Evolutionary conservation across 306 rosid genomes (phyloP).

Genomic region (Glycine latifolia): DNA sequence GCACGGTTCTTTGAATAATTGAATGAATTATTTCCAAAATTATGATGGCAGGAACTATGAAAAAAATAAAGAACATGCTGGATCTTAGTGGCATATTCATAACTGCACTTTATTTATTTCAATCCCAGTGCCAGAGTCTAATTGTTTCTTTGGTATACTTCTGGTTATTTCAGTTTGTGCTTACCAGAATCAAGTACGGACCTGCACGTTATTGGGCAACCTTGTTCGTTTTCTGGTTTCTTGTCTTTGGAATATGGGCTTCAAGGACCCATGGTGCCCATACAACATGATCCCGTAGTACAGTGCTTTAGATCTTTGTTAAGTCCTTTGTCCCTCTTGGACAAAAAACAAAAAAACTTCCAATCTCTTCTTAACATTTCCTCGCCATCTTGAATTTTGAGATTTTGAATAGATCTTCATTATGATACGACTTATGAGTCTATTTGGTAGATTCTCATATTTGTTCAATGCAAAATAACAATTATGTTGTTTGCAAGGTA

Average conservation of each 20-base stretch:
- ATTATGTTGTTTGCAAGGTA: slow-evolving; percentile 39
- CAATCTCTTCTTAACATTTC: slow-evolving; percentile 16
- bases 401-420: slow-evolving; percentile 43
- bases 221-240: slow-evolving; percentile 97
- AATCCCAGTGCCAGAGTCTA: slow-evolving; percentile 30
- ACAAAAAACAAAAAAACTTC: not conserved
- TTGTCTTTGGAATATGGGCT: slow-evolving; percentile 98
- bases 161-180: slow-evolving; percentile 84
- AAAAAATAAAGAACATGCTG: too few relatives aligned
- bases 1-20: too few relatives aligned
- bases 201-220: slow-evolving; percentile 99
- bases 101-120: not conserved
- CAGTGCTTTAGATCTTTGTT: slow-evolving; percentile 22
- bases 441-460: slow-evolving; percentile 37
- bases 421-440: slow-evolving; percentile 24
- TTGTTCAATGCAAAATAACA: slow-evolving; percentile 37
- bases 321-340: slow-evolving; percentile 1
- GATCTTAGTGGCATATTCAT: not conserved
- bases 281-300: slow-evolving; percentile 59
- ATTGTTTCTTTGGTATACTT: slow-evolving; percentile 40
- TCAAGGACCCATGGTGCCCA: slow-evolving; percentile 85
- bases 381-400: slow-evolving; percentile 40
- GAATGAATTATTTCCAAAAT: too few relatives aligned
- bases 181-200: slow-evolving; percentile 93
- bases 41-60: too few relatives aligned